These are phyloP conservation scores for Corymbia calophylla DNA, from an alignment of 441 rosid species.

Conservation along the genomic window DNA sequence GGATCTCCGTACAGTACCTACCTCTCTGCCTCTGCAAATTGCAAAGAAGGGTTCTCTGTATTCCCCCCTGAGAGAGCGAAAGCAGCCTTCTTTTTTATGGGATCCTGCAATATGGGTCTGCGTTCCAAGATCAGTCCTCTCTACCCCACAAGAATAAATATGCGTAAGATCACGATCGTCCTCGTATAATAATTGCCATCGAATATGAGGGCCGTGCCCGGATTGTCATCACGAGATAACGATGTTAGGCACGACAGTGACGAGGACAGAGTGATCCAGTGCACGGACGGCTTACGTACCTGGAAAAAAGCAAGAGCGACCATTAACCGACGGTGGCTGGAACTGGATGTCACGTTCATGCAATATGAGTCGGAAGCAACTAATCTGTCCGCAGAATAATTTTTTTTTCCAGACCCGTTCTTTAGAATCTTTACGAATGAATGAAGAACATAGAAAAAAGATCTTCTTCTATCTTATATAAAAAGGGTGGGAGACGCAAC, in stretches of 20 bases:
- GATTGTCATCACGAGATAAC: neutral
- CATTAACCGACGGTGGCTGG: neutral
- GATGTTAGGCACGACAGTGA: neutral
- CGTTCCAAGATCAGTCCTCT: neutral
- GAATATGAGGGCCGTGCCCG: neutral
- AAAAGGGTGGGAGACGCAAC: too few relatives aligned
- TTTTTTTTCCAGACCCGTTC: neutral
- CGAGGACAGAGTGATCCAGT: neutral
- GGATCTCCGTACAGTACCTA: neutral
- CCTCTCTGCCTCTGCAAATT: neutral
- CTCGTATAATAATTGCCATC: neutral
- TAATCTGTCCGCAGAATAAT: neutral
- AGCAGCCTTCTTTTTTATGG: neutral
- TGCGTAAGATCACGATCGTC: neutral
- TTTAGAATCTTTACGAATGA: too few relatives aligned
- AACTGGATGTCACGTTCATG: neutral
- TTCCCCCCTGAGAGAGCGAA: neutral
- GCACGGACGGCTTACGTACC: neutral
- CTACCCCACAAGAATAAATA: neutral
- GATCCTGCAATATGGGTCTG: neutral
- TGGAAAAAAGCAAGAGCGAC: neutral
- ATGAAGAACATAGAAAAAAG: too few relatives aligned
- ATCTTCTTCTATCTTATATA: too few relatives aligned
- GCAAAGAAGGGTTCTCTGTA: neutral
- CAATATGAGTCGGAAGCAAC: neutral